A percentile compares a stretch with the other conserved stretches of the same genome.
Conservation (phyloP, 805 yeast genomes). For the Kuraishia hungarica region DNA sequence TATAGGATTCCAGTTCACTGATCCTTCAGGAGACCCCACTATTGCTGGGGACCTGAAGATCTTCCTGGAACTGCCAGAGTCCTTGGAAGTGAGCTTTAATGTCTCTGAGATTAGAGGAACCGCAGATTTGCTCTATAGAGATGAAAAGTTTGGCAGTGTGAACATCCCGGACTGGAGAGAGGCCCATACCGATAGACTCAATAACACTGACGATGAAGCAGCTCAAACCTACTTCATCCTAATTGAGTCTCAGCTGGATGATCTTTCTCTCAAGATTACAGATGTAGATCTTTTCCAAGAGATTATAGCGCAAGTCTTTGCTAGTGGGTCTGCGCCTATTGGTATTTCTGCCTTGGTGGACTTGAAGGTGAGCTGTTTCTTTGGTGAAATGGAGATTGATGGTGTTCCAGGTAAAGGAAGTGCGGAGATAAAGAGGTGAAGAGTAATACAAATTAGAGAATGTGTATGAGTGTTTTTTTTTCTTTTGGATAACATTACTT, state of each 20-base stretch:
- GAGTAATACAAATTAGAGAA: too few species aligned
- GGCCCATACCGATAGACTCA: conserved; percentile 27
- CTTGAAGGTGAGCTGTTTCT: conserved; percentile 16
- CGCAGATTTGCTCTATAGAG: conserved; percentile 30
- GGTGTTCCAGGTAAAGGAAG: conserved; percentile 17
- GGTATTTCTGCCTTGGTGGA: conserved; percentile 30
- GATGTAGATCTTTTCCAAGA: conserved; percentile 30
- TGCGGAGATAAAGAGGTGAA: conserved; percentile 14
- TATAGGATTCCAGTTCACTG: conserved; percentile 25
- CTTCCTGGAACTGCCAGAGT: conserved; percentile 21
- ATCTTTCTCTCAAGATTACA: conserved; percentile 32
- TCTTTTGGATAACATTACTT: too few species aligned
- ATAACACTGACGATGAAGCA: conserved; percentile 10
- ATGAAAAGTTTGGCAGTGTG: conserved; percentile 32
- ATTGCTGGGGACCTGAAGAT: conserved; percentile 30
- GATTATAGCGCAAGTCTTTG: conserved; percentile 33
- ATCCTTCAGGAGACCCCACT: conserved; percentile 22
- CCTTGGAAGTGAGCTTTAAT: conserved; percentile 9
- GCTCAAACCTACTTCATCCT: conserved; percentile 19
- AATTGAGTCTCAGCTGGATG: conserved; percentile 29
- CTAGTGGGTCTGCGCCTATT: conserved; percentile 28
- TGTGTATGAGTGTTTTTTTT: too few species aligned
- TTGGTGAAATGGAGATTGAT: conserved; percentile 25
- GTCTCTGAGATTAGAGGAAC: conserved; percentile 32
- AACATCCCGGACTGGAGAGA: conserved; percentile 35